These are phyloP conservation scores for Phaeomoniella chlamydospora DNA, from an alignment of 2,329 filamentous ascomycete genomes.

Conservation along the genomic window DNA sequence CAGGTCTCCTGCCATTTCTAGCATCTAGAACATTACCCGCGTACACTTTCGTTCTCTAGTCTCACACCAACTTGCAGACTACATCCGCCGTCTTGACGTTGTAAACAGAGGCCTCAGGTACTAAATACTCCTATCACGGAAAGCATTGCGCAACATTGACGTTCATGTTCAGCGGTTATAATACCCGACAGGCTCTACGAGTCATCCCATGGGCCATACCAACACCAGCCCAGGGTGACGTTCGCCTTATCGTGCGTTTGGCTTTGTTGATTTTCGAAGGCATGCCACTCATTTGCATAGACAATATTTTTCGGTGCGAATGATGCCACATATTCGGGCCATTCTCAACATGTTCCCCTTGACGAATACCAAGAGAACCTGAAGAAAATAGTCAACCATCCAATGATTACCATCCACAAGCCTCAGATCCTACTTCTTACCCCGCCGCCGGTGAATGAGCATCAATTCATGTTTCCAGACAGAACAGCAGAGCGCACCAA, in stretches of 20 bases:
- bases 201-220: constrained; percentile 59
- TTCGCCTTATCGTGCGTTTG: constrained; percentile 26
- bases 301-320: constrained; percentile 80
- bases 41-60: no score
- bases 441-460: constrained; percentile 71
- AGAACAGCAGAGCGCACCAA: constrained; percentile 48
- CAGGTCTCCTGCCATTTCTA: no score
- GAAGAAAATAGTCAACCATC: constrained; percentile 55
- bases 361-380: constrained; percentile 62
- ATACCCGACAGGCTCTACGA: constrained; percentile 57
- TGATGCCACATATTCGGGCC: constrained; percentile 59
- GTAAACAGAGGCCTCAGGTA: constrained; percentile 62
- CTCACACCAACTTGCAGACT: constrained; percentile 28
- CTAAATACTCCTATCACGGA: not conserved
- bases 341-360: constrained; percentile 65
- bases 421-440: constrained; percentile 63
- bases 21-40: no score
- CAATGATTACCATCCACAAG: constrained; percentile 51
- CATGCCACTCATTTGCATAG: constrained; percentile 24
- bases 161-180: constrained; percentile 51
- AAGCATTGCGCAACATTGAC: no score
- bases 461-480: constrained; percentile 38
- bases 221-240: constrained; percentile 37
- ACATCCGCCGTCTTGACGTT: constrained; percentile 66
- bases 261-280: not conserved